Conservation (phyloP, 768 basidiomycete genomes). For the Lentinus tigrinus region DNA sequence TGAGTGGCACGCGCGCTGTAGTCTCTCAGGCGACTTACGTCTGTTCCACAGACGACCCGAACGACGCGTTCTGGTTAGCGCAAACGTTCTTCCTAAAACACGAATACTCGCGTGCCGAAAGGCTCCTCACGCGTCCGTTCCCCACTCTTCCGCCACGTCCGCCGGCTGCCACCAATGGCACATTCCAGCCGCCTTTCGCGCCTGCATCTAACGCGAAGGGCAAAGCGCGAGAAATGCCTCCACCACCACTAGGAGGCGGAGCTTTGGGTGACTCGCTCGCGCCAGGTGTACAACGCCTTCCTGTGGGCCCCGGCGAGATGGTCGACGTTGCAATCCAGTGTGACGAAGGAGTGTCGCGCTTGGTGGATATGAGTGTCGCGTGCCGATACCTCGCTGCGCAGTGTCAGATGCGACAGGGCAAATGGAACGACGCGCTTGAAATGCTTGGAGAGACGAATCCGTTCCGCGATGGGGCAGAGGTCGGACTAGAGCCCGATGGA, state of each 20-base stretch:
- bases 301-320: slow-evolving; percentile 63
- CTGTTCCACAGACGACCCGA: slow-evolving; percentile 71
- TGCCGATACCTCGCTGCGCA: slow-evolving; percentile 97
- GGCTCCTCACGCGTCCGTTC: slow-evolving; percentile 86
- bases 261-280: slow-evolving; percentile 12
- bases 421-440: slow-evolving; percentile 89
- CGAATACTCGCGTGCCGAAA: slow-evolving; percentile 92
- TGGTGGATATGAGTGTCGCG: slow-evolving; percentile 93
- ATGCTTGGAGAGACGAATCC: slow-evolving; percentile 93
- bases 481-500: slow-evolving; percentile 78
- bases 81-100: slow-evolving; percentile 97
- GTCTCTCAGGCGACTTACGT: neutral
- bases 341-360: slow-evolving; percentile 65
- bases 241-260: neutral
- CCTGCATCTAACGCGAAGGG: slow-evolving; percentile 45
- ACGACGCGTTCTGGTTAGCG: slow-evolving; percentile 99
- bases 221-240: slow-evolving; percentile 53
- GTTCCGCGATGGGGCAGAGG: slow-evolving; percentile 66
- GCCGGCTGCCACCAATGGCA: slow-evolving; percentile 40
- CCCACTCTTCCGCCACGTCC: slow-evolving; percentile 42
- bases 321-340: slow-evolving; percentile 65
- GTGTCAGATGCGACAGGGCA: slow-evolving; percentile 89
- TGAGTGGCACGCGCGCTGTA: slow-evolving; percentile 35
- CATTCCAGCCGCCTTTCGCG: slow-evolving; percentile 28
- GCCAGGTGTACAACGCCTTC: slow-evolving; percentile 50